Base-by-base conservation (phyloP, 305 asterid genomes). In the Fraxinus albicans region DNA sequence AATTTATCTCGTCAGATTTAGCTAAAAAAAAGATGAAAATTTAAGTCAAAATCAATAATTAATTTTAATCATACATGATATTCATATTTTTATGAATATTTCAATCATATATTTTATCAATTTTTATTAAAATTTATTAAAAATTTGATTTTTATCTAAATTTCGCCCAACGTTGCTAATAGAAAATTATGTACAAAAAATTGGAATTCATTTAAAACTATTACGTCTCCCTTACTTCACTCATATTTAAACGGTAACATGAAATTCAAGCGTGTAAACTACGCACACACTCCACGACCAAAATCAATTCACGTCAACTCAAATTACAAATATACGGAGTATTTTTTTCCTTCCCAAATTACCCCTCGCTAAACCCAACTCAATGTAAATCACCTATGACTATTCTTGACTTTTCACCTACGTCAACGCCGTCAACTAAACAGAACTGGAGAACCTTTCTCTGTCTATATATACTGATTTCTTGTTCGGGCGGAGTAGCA, bases 201-300 rank as follows among this genome's bases (percentile, higher is more conserved):
- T 10, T 42, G 53, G 17, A 13, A 13, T 47, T 47, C 3, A 7
- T 38, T 38, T 7, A 38, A 38, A 40, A 8, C 50, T 47, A 15
- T 15, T 47, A 47, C 60, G 60, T 50, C 60, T 50, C 60, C 7
- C 21, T 50, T 47, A 13, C 58, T 47, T 50, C 60, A 50, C 60
- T 50, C 8, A 50, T 50, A 77, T 13, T 13, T 65, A n/a, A 80
- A 69, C 73, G 35, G 73, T 72, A 47, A 81, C 79, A 21, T 2
- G 47, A 29, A 50, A 58, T 70, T 25, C 80, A 73, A 79, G 86
- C 86, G 86, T 79, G 80, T 31, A 36, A 42, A 31, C 47, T 58
- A 79, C 86, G 86, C 83, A 79, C 21, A 3, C 17, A 44, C 55
- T 3, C n/a, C n/a, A 44, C 13, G 55, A 44, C 29, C 73, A 77